These are phyloP conservation scores for Tylopilus sp. DNA, from an alignment of 768 basidiomycete genomes.

Conservation along the genomic window DNA sequence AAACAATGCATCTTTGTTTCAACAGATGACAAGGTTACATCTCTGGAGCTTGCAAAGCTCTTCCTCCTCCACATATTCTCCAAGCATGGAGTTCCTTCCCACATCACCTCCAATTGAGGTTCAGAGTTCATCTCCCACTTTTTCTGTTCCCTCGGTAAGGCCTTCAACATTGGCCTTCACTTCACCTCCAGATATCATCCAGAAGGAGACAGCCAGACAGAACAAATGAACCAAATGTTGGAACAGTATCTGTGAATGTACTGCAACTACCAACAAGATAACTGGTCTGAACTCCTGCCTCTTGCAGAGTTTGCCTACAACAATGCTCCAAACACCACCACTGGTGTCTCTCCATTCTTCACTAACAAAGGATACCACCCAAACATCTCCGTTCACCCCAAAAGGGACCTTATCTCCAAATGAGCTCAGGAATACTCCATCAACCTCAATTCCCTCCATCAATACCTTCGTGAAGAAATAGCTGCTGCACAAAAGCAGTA, in stretches of 20 bases:
- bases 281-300: not conserved
- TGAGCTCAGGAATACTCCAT: not conserved
- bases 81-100: not conserved
- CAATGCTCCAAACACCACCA: not conserved
- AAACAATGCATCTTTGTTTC: not conserved
- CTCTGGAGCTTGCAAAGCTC: not conserved
- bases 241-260: not conserved
- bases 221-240: not conserved
- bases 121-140: not conserved
- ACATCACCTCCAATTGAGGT: not conserved
- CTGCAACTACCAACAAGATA: constrained; percentile 3
- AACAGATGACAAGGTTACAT: not conserved
- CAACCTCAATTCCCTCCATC: not conserved
- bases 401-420: not conserved
- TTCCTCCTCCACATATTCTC: not conserved
- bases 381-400: not conserved
- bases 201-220: not conserved
- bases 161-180: not conserved
- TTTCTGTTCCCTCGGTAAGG: not conserved
- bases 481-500: not conserved
- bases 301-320: not conserved
- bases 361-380: not conserved
- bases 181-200: not conserved
- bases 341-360: not conserved
- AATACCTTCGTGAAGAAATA: not conserved